Evolutionary conservation across 768 basidiomycete genomes (phyloP).

Genomic region (Imleria badia): DNA sequence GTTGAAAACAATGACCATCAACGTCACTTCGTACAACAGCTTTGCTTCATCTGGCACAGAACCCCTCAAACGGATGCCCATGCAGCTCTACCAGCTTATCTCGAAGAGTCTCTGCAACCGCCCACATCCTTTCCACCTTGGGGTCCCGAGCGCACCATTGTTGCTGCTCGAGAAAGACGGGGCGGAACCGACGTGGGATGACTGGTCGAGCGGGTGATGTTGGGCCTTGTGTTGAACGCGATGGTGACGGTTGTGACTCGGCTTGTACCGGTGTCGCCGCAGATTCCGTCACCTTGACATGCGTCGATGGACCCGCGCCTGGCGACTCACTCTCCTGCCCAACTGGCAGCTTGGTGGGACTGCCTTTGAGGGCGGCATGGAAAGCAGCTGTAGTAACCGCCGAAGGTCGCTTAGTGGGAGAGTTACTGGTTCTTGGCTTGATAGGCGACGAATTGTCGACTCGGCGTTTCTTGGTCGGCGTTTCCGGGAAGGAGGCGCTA

Average conservation of each 20-base stretch:
- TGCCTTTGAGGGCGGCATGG: constrained; percentile 13
- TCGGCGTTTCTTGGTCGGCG: constrained; percentile 45
- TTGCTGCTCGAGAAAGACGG: constrained; percentile 48
- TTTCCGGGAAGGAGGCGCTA: constrained; percentile 34
- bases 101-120: constrained; percentile 9
- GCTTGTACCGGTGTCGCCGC: constrained; percentile 9
- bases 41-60: background rate
- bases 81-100: constrained; percentile 16
- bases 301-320: constrained; percentile 24
- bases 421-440: constrained; percentile 15
- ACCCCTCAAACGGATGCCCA: constrained; percentile 14
- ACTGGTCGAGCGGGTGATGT: constrained; percentile 7
- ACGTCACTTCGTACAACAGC: too few species aligned
- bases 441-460: constrained; percentile 17
- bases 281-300: constrained; percentile 3
- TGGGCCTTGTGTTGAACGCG: constrained; percentile 13
- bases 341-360: constrained; percentile 2
- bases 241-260: constrained; percentile 27
- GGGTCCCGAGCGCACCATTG: constrained; percentile 49
- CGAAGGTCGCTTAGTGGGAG: constrained; percentile 6
- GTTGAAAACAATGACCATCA: too few species aligned
- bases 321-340: background rate
- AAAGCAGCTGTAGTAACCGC: constrained; percentile 15
- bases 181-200: constrained; percentile 43
- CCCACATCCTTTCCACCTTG: constrained; percentile 31